Percentiles rank a stretch among this genome's conserved stretches.
phyloP scores from a whole-genome alignment of 2,329 filamentous ascomycete species.

The Ophiocordyceps sinensis region DNA sequence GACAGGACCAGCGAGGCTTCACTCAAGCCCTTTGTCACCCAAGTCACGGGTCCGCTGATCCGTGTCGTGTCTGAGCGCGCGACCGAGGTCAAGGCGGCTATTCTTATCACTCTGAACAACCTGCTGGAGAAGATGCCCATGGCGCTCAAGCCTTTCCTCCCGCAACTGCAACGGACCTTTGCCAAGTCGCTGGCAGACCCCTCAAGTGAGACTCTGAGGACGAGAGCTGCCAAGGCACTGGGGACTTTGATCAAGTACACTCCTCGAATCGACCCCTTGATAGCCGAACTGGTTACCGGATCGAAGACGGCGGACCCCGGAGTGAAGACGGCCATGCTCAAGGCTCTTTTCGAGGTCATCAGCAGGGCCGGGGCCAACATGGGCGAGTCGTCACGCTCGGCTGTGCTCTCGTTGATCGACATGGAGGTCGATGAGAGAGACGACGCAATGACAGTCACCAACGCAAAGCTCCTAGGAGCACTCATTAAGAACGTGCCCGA shows the following conservation, averaged over 20 bases:
- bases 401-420: constrained; percentile 84
- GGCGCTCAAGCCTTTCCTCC: constrained; percentile 91
- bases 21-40: constrained; percentile 87
- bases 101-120: constrained; percentile 87
- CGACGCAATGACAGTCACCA: constrained; percentile 70
- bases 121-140: constrained; percentile 91
- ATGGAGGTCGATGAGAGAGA: constrained; percentile 64
- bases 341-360: constrained; percentile 89
- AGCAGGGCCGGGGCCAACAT: constrained; percentile 91
- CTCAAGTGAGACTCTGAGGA: constrained; percentile 75
- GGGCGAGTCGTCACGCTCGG: constrained; percentile 74
- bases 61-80: constrained; percentile 95
- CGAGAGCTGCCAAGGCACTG: constrained; percentile 80
- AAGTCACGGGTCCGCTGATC: constrained; percentile 94
- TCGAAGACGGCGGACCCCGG: constrained; percentile 76
- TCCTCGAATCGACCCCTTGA: constrained; percentile 86
- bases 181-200: constrained; percentile 90
- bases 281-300: constrained; percentile 83
- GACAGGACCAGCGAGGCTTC: constrained; percentile 81
- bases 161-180: constrained; percentile 92
- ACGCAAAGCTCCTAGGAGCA: constrained; percentile 78
- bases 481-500: constrained; percentile 73
- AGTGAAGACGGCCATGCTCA: constrained; percentile 91
- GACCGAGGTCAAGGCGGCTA: constrained; percentile 89
- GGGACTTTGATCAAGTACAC: constrained; percentile 94